Base-by-base conservation (phyloP, 2,329 filamentous ascomycete species). In the Cercospora sp. region DNA sequence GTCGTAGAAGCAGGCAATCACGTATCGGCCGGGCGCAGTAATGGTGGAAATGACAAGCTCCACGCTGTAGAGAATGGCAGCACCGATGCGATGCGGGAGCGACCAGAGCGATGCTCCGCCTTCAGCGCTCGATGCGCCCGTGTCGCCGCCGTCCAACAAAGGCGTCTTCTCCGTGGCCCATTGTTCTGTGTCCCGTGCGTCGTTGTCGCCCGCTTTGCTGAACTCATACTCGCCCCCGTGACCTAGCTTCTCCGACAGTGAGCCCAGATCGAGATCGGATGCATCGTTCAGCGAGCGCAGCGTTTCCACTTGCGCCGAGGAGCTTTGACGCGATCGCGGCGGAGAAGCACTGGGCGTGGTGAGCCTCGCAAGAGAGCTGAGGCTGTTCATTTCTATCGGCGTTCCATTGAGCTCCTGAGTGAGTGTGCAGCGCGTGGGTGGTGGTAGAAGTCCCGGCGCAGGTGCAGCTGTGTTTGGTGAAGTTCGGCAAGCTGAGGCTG, bases 331-430 rank as follows among this genome's bases (percentile, higher is more conserved):
- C 69, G 85, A 84, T 71, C 85, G 84, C 67, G 81, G 77, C 67
- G 82, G 82, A 64, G 79, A 80, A 63, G 85, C 79, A 68, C 81
- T 81, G 72, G 86, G 83, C 72, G 86, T 85, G 78, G 87, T 86
- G 78, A 89, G 87, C 79, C 92, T 89, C 77, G 93, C 95, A 80
- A 97, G 88, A 80, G 97, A 92, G 84, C 95, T 97, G 84, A 97
- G 86, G 77, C 94, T 97, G 89, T 97, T 97, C 94, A 97, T 97
- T 16, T 30, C 58, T 40, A 59, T 61, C 40, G 61, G 64, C 62
- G 59, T 68, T 66, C 70, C 70, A 72, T 72, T 55, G 66, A 63
- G 63, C 36, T 48, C 8, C 62, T n/a, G 51, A 9, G 62, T 7
- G 31, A 20, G 12, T 26, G 42, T 30, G 42, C 26, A 45, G 48